Evolutionary conservation across 176 grass and related monocot species (phyloP).

Genomic region (Avena sativa): DNA sequence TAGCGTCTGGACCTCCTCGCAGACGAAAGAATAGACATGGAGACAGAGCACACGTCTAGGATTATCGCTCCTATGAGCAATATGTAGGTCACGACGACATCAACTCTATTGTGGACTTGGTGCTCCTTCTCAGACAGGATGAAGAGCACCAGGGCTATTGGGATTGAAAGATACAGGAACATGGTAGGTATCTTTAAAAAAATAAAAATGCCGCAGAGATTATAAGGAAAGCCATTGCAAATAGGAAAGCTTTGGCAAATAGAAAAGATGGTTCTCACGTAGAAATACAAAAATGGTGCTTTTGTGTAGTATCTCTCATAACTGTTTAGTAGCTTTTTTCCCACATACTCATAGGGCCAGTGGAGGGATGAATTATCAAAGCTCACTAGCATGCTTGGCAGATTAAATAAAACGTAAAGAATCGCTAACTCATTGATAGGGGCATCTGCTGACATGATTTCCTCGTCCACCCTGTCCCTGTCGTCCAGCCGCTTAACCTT

Average conservation of each 20-base stretch:
- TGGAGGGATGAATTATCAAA: fast-evolving
- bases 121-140: not conserved
- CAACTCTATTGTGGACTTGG: not conserved
- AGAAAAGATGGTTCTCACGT: too few species aligned
- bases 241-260: too few species aligned
- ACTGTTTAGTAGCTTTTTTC: fast-evolving
- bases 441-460: not conserved
- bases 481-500: too few species aligned
- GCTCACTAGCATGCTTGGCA: not conserved
- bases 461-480: too few species aligned
- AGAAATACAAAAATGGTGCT: fast-evolving
- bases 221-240: too few species aligned
- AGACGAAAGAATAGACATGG: not conserved
- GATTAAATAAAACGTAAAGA: too few species aligned
- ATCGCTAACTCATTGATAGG: not conserved
- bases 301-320: not conserved
- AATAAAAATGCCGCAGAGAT: too few species aligned
- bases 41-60: not conserved
- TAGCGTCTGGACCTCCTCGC: too few species aligned
- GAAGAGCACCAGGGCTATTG: not conserved
- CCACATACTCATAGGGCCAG: not conserved
- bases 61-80: constrained; percentile 16
- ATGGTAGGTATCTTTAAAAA: not conserved
- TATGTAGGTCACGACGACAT: constrained; percentile 28
- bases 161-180: not conserved